Conservation (phyloP, 805 yeast genomes). For the Ogataea ganodermae region DNA sequence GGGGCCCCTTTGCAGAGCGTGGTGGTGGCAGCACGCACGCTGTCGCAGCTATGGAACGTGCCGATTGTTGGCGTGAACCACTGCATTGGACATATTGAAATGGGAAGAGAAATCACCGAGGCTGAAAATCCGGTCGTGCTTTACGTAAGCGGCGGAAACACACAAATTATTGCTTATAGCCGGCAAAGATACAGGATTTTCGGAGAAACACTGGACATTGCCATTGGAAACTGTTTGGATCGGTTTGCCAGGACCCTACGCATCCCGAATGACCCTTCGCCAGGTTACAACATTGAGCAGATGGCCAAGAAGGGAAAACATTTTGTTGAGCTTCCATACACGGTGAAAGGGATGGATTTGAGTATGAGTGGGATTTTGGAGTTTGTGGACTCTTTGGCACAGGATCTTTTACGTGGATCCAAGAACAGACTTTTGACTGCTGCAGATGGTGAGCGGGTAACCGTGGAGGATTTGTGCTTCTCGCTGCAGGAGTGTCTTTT, state of each 20-base stretch:
- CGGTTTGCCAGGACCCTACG: slow-evolving; percentile 89
- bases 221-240: slow-evolving; percentile 96
- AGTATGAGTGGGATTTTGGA: slow-evolving; percentile 96
- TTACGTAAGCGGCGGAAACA: slow-evolving; percentile 97
- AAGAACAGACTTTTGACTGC: slow-evolving; percentile 42
- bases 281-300: slow-evolving; percentile 96
- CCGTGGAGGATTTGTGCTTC: slow-evolving; percentile 87
- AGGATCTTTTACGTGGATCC: slow-evolving; percentile 58
- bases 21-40: slow-evolving; percentile 87
- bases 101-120: slow-evolving; percentile 99
- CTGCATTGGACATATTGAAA: slow-evolving; percentile 97
- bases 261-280: slow-evolving; percentile 92
- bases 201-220: slow-evolving; percentile 98
- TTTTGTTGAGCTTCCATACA: slow-evolving; percentile 82
- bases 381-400: slow-evolving; percentile 76
- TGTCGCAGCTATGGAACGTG: slow-evolving; percentile 73
- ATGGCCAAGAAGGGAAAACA: slow-evolving; percentile 72
- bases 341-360: slow-evolving; percentile 98
- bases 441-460: slow-evolving; percentile 53
- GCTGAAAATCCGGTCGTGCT: slow-evolving; percentile 96
- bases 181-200: slow-evolving; percentile 93
- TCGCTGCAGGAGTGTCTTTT: slow-evolving; percentile 90
- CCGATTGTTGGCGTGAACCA: slow-evolving; percentile 96
- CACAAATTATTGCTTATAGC: slow-evolving; percentile 96
- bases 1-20: slow-evolving; percentile 97